Conservation (phyloP, 116 monocot genomes). For the Zostera marina region DNA sequence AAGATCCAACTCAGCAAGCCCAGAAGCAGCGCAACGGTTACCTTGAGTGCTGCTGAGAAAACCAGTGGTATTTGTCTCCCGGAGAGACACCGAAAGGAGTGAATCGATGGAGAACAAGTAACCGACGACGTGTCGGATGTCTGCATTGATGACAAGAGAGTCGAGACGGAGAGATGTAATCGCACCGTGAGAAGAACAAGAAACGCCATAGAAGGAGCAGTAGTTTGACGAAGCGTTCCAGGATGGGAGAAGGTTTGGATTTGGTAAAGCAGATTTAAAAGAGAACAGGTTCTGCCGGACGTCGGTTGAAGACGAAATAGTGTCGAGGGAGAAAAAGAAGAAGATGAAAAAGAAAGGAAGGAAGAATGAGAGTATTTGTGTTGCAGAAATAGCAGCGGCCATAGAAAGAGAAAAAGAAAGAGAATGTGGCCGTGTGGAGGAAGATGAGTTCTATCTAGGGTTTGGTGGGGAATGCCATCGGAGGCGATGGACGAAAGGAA, state of each 20-base stretch:
- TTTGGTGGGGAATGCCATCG: constrained; percentile 12
- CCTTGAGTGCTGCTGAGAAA: not conserved
- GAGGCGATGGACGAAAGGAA: constrained; percentile 12
- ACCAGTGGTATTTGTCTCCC: constrained; percentile 19
- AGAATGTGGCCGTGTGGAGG: too few species aligned
- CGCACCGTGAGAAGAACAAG: constrained; percentile 10
- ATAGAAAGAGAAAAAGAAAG: not conserved
- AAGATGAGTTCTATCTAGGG: constrained; percentile 1
- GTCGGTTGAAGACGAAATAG: constrained; percentile 10
- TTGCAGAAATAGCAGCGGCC: not conserved
- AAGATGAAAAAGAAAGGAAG: constrained; percentile 1
- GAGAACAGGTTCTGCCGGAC: constrained; percentile 27
- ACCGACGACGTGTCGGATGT: constrained; percentile 18
- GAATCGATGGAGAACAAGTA: constrained; percentile 17
- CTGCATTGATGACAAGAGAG: constrained; percentile 12
- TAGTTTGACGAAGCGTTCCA: constrained; percentile 18
- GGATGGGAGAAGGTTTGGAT: constrained; percentile 21
- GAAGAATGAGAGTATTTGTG: not conserved
- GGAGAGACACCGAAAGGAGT: constrained; percentile 23
- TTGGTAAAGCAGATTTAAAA: constrained; percentile 44
- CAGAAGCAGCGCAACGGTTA: constrained; percentile 9
- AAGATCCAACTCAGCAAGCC: constrained; percentile 22
- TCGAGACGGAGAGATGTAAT: constrained; percentile 17
- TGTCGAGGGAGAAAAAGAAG: not conserved
- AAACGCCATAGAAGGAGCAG: constrained; percentile 27